Evolutionary conservation across 169 alveolate genomes (phyloP).

Genomic region (Plasmodium knowlesi): DNA sequence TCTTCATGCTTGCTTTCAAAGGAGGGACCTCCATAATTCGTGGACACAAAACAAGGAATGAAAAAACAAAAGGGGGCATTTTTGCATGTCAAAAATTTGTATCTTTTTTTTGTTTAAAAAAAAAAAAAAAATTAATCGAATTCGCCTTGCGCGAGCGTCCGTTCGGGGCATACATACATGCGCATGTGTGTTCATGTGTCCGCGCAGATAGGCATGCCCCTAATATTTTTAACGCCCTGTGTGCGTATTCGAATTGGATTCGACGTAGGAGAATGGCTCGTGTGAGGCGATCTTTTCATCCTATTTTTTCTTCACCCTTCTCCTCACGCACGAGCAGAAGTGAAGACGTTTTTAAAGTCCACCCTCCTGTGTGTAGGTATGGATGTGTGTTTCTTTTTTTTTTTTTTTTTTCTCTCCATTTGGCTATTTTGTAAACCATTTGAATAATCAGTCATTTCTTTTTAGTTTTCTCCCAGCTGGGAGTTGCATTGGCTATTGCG

Average conservation of each 20-base stretch:
- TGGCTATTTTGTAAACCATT: not conserved
- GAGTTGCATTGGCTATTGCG: not conserved
- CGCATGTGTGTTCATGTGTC: not conserved
- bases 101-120: not conserved
- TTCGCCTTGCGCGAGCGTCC: not conserved
- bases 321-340: not conserved
- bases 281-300: not conserved
- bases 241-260: not conserved
- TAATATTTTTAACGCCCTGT: not conserved
- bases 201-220: not conserved
- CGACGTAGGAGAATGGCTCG: not conserved
- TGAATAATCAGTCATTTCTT: not conserved
- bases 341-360: not conserved
- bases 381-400: not conserved
- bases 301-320: not conserved
- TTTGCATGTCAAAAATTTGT: not conserved
- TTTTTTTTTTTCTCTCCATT: not conserved
- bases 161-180: not conserved
- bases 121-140: not conserved
- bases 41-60: conserved; percentile 8
- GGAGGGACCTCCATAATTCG: not conserved
- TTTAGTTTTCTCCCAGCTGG: not conserved
- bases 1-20: not conserved
- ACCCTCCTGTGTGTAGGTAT: not conserved
- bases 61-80: not conserved